Evolutionary conservation across 78 protist species (phyloP).

Genomic region (Bigelowiella natans): DNA sequence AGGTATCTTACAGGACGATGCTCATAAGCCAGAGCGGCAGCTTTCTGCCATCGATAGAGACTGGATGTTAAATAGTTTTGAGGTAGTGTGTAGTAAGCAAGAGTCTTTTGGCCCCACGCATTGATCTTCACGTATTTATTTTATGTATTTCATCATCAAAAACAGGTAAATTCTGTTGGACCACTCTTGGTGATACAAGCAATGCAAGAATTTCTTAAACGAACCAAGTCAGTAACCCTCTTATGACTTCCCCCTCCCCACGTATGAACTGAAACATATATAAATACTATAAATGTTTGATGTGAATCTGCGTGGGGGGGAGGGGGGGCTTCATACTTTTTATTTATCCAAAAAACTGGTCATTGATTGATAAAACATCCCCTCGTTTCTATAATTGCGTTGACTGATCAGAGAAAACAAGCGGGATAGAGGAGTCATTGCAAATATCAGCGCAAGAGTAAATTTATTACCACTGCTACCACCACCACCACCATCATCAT

Average conservation of each 20-base stretch:
- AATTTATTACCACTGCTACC: no score
- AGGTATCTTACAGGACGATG: background rate
- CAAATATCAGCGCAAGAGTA: background rate
- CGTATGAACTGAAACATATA: no score
- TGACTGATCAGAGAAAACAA: background rate
- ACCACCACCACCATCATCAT: no score
- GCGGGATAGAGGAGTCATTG: background rate
- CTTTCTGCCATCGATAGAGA: background rate
- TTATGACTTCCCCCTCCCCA: no score
- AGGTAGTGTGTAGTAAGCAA: no score
- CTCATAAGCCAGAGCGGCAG: background rate
- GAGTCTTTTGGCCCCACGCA: no score
- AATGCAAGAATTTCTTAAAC: background rate
- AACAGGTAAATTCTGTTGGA: background rate
- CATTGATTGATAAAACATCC: no score
- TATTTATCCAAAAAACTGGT: no score
- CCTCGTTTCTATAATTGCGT: no score
- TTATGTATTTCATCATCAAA: background rate
- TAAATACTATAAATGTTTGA: no score
- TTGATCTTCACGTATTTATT: background rate
- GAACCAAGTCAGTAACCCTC: background rate
- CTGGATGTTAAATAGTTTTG: background rate
- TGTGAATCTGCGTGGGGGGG: no score
- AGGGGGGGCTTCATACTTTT: no score
- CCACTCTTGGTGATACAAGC: background rate